These are phyloP conservation scores for Paecilomyces dactylethromorphus DNA, from an alignment of 2,329 filamentous ascomycete species.

Conservation along the genomic window DNA sequence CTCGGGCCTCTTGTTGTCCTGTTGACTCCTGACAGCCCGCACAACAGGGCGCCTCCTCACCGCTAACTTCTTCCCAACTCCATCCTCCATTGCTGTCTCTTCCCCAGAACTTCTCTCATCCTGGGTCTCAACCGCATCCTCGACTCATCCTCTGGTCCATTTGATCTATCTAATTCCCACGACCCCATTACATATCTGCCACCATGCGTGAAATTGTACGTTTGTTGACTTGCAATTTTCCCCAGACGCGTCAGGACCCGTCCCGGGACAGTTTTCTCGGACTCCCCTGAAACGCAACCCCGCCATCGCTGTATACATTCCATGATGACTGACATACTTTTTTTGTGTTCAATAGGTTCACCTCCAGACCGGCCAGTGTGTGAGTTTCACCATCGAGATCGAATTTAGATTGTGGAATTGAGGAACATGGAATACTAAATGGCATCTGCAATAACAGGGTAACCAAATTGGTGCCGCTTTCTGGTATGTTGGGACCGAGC, in stretches of 20 bases:
- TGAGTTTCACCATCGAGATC: conserved; percentile 46
- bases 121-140: conserved; percentile 2
- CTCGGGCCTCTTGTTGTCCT: conserved; percentile 4
- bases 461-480: conserved; percentile 99
- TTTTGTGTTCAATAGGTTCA: conserved; percentile 69
- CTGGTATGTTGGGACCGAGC: conserved; percentile 57
- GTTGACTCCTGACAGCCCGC: conserved; percentile 22
- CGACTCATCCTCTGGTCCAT: conserved; percentile 10
- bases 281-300: conserved; percentile 21
- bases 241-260: conserved; percentile 27
- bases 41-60: conserved; percentile 11
- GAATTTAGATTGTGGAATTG: conserved; percentile 2
- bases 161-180: conserved; percentile 7
- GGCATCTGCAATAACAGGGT: conserved; percentile 56
- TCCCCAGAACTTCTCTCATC: conserved; percentile 2
- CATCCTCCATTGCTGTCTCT: conserved; percentile 3
- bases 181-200: conserved; percentile 24
- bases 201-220: conserved; percentile 71
- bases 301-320: conserved; percentile 24
- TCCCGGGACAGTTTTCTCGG: conserved; percentile 14
- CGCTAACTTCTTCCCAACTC: conserved; percentile 4
- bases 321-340: conserved; percentile 20
- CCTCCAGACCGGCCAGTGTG: conserved; percentile 99
- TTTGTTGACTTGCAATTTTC: conserved; percentile 20
- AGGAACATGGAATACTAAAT: conserved; percentile 16